Conservation (phyloP, 805 yeast species). For the Schwanniomyces pseudopolymorphus region DNA sequence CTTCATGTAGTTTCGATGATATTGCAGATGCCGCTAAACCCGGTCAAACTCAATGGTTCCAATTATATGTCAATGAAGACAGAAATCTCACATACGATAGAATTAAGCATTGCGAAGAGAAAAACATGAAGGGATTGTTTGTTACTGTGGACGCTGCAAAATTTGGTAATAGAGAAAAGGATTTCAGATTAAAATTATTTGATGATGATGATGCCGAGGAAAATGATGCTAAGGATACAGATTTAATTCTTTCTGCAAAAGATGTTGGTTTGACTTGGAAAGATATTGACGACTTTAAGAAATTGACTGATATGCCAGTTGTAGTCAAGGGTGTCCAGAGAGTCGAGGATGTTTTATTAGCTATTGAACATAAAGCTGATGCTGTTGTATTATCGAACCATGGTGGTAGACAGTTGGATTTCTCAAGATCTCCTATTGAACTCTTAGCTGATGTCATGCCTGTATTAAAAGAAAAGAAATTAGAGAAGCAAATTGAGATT, state of each 20-base stretch:
- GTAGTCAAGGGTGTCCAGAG: conserved; percentile 76
- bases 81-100: conserved; percentile 27
- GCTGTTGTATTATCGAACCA: conserved; percentile 85
- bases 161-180: conserved; percentile 55
- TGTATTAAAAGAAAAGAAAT: conserved; percentile 41
- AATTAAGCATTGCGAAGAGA: conserved; percentile 37
- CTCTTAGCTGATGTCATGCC: conserved; percentile 72
- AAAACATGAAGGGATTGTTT: conserved; percentile 47
- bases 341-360: conserved; percentile 72
- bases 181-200: conserved; percentile 36
- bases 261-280: conserved; percentile 31
- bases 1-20: conserved; percentile 42
- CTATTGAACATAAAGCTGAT: conserved; percentile 67
- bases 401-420: conserved; percentile 88
- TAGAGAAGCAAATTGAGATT: conserved; percentile 50
- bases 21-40: conserved; percentile 30
- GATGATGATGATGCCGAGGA: conserved; percentile 29
- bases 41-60: conserved; percentile 46
- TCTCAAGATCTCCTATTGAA: conserved; percentile 73
- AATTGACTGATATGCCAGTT: conserved; percentile 43
- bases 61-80: conserved; percentile 46
- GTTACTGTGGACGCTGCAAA: conserved; percentile 58
- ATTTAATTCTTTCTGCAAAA: conserved; percentile 10
- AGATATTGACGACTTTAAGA: conserved; percentile 22
- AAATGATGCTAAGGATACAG: conserved; percentile 10